These are phyloP conservation scores for Tilletiopsis washingtonensis DNA, from an alignment of 1,284 basidiomycete genomes.

Conservation along the genomic window DNA sequence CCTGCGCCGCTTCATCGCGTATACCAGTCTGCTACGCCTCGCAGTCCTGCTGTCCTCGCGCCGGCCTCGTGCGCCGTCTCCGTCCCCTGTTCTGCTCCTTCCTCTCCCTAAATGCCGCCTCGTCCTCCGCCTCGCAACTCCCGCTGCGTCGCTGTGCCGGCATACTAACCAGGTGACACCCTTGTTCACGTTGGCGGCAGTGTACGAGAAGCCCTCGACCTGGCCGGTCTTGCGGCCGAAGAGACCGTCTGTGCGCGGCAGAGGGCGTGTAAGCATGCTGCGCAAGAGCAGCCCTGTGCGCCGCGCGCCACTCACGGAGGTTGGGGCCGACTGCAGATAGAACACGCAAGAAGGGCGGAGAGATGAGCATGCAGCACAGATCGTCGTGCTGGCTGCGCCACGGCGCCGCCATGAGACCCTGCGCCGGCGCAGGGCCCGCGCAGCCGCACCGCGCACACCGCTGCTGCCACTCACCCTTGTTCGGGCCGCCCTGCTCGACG, in stretches of 20 bases:
- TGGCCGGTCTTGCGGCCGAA: slow-evolving; percentile 82
- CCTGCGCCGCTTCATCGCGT: too few species aligned
- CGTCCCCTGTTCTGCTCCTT: too few species aligned
- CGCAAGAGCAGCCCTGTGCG: background rate
- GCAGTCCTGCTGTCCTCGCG: too few species aligned
- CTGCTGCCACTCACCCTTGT: slow-evolving; percentile 54
- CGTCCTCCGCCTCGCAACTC: too few species aligned
- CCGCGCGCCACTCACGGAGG: slow-evolving; percentile 52
- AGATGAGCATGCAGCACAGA: background rate
- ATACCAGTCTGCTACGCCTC: too few species aligned
- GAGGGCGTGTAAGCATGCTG: background rate
- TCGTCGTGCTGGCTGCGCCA: background rate
- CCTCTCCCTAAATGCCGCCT: too few species aligned
- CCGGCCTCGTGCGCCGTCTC: too few species aligned
- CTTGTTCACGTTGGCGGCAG: slow-evolving; percentile 93
- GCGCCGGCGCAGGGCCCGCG: too few species aligned
- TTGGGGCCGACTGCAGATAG: slow-evolving; percentile 71
- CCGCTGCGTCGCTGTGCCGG: too few species aligned
- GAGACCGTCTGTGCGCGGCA: slow-evolving; percentile 57
- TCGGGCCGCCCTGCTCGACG: slow-evolving; percentile 67
- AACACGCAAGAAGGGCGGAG: background rate
- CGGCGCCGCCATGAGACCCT: background rate
- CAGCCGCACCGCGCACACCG: too few species aligned
- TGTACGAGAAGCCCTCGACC: slow-evolving; percentile 80
- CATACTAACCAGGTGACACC: slow-evolving; percentile 67